A percentile compares a stretch with the other conserved stretches of the same genome.
Evolutionary conservation across 2,329 filamentous ascomycete species (phyloP).

Genomic region (Fusarium tanahbumbuense): DNA sequence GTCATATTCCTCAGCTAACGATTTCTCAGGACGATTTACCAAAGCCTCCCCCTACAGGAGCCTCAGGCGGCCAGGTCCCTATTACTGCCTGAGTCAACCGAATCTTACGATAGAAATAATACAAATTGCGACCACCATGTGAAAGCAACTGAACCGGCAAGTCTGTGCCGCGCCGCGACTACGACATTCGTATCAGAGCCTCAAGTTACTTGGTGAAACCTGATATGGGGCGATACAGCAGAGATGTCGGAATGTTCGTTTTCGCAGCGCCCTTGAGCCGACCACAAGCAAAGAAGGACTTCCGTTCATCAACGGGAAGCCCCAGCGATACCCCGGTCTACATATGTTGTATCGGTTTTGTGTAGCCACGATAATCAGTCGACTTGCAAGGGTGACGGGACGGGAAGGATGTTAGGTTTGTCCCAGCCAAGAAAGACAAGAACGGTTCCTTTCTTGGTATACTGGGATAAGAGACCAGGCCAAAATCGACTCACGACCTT

Average conservation of each 20-base stretch:
- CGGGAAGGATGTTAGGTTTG: slow-evolving; percentile 5
- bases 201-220: background rate
- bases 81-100: slow-evolving; percentile 53
- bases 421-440: slow-evolving; percentile 5
- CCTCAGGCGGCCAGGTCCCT: slow-evolving; percentile 52
- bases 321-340: background rate
- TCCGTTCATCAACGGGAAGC: background rate
- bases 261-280: background rate
- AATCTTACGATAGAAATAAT: slow-evolving; percentile 6
- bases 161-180: background rate
- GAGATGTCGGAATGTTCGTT: background rate
- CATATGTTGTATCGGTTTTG: background rate
- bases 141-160: background rate
- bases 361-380: slow-evolving; percentile 8
- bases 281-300: background rate
- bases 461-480: background rate
- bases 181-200: background rate
- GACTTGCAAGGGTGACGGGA: slow-evolving; percentile 7
- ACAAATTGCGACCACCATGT: background rate
- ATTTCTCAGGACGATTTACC: slow-evolving; percentile 58
- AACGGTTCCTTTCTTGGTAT: background rate
- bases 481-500: background rate
- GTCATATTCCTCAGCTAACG: background rate
- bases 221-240: background rate
- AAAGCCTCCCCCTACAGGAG: slow-evolving; percentile 51